Percentiles rank a stretch among this genome's conserved stretches.
These are phyloP conservation scores for Pilasporangium apinafurcum DNA, from an alignment of 352 stramenopile species.

Conservation along the genomic window DNA sequence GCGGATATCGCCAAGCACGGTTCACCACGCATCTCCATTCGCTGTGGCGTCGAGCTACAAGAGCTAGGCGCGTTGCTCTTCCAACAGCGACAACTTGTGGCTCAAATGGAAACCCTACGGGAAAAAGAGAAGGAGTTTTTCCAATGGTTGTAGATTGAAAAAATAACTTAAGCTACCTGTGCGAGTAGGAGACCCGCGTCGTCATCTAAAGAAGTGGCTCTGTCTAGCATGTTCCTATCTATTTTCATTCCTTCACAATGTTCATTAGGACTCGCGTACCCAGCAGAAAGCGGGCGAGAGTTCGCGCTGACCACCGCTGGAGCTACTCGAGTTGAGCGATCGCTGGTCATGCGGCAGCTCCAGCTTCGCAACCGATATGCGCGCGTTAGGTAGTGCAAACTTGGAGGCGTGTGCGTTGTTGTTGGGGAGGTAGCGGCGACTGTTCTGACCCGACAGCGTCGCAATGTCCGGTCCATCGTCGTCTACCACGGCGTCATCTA, in stretches of 20 bases:
- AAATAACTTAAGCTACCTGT: conserved; percentile 53
- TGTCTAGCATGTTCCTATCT: too few species aligned
- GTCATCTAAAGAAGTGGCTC: not conserved
- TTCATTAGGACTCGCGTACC: conserved; percentile 1
- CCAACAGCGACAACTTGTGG: conserved; percentile 26
- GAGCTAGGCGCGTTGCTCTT: conserved; percentile 36
- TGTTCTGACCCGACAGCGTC: conserved; percentile 8
- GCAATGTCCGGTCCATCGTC: conserved; percentile 11
- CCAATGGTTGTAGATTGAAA: conserved; percentile 21
- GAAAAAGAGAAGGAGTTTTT: conserved; percentile 41
- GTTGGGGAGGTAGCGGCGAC: too few species aligned
- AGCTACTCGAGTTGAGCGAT: too few species aligned
- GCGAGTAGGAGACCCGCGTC: conserved; percentile 20
- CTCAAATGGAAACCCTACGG: conserved; percentile 30
- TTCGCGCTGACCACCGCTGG: not conserved
- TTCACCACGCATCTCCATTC: conserved; percentile 43
- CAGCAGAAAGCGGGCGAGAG: conserved; percentile 11
- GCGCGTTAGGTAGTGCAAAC: conserved; percentile 8
- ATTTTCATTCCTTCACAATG: too few species aligned
- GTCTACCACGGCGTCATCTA: conserved; percentile 50
- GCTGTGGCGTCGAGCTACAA: conserved; percentile 39
- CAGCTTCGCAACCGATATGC: conserved; percentile 11
- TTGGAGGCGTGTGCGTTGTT: conserved; percentile 7
- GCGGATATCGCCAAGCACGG: conserved; percentile 35
- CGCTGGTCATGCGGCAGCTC: conserved; percentile 11